A percentile compares a stretch with the other conserved stretches of the same genome.
phyloP scores from a whole-genome alignment of 2,329 filamentous ascomycete genomes.

The Ramularia collo-cygni region DNA sequence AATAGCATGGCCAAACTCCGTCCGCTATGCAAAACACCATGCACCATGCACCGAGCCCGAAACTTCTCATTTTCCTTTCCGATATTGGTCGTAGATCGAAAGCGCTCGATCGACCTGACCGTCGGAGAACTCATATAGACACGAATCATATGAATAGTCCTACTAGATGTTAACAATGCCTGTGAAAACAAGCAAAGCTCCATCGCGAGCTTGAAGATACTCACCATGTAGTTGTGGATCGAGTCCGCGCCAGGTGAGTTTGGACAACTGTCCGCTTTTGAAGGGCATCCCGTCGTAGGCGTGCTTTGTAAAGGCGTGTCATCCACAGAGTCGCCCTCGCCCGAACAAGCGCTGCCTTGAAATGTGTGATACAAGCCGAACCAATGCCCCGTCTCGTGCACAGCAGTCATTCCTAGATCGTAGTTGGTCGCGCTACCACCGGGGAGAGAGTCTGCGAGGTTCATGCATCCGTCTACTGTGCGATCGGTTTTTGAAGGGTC shows the following conservation, averaged over 20 bases:
- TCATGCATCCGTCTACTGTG: constrained; percentile 48
- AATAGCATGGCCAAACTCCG: no score
- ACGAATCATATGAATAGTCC: constrained; percentile 27
- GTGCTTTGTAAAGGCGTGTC: constrained; percentile 35
- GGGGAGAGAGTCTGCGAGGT: constrained; percentile 48
- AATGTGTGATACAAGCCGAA: constrained; percentile 40
- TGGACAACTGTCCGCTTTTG: constrained; percentile 43
- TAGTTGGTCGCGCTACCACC: constrained; percentile 42
- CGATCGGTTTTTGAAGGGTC: constrained; percentile 33
- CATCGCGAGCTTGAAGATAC: constrained; percentile 22
- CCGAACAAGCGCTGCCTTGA: constrained; percentile 35
- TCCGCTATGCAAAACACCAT: no score
- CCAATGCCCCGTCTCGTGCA: constrained; percentile 42
- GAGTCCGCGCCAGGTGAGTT: constrained; percentile 38
- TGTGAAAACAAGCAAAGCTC: background rate
- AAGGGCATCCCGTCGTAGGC: constrained; percentile 46
- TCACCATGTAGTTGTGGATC: constrained; percentile 50
- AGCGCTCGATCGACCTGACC: constrained; percentile 16
- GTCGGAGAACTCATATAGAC: constrained; percentile 16
- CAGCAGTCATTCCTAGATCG: constrained; percentile 37
- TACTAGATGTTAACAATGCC: background rate
- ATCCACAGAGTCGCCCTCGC: constrained; percentile 37
- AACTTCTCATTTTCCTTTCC: constrained; percentile 11
- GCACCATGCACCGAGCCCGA: no score
- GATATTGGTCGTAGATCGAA: constrained; percentile 16